Base-by-base conservation (phyloP, 495 filamentous ascomycete genomes). In the Neurospora sp. region DNA sequence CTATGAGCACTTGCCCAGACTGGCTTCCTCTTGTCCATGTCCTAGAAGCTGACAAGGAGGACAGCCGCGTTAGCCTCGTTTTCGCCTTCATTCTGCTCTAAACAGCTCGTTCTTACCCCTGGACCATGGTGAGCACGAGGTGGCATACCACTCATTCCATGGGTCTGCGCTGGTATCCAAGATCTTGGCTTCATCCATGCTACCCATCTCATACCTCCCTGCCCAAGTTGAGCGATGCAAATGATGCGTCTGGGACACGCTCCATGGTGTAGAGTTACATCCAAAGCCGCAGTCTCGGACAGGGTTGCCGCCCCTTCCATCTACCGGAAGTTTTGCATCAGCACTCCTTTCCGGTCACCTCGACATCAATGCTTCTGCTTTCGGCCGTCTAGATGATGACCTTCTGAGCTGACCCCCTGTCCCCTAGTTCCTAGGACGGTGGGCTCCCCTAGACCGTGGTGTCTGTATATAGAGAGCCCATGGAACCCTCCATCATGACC, bases 231-330 rank as follows among this genome's bases (percentile, higher is more conserved):
- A 40, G 42, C 19, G 19, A 21, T 45, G 43, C 17, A 28, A 21
- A 19, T 45, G 43, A 45, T 45, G 42, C 42, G 19, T 45, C 40
- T 11, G 40, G 40, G 40, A 43, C 17, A 43, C 40, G 40, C 40
- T 19, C 42, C 42, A n/a, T 45, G 42, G 42, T 45, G 19, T 45
- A 45, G 42, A 42, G 79, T 79, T 71, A 74, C 79, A 79, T 80
- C 74, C 48, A 59, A 69, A 73, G 39, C 75, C 77, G 73, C 74
- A 66, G 75, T 75, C n/a, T 48, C 78, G 76, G 77, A 75, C 78
- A 79, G 74, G 76, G 72, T 62, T 75, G 73, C 78, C 76, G 76
- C 71, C 54, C 28, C 48, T 75, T 74, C 75, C 76, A 77, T 72
- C 74, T 74, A 76, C 73, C 74, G 72, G 76, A 45, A 69, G 62